phyloP scores from a whole-genome alignment of 306 rosid genomes.

The Corylus heterophylla region DNA sequence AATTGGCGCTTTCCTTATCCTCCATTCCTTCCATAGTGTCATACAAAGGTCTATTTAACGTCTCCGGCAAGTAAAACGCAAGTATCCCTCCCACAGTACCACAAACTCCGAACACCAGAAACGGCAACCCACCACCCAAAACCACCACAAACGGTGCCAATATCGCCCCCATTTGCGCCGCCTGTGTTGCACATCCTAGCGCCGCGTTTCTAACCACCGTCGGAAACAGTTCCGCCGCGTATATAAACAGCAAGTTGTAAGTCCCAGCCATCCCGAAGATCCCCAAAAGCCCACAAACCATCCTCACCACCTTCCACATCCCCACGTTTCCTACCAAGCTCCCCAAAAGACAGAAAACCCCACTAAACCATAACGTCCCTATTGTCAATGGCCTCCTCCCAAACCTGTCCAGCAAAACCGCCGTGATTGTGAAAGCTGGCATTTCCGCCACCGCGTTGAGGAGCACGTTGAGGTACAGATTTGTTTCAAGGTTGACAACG shows the following conservation, averaged over 20 bases:
- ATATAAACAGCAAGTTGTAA: slow-evolving; percentile 73
- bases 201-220: slow-evolving; percentile 92
- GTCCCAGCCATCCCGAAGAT: slow-evolving; percentile 95
- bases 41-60: slow-evolving; percentile 70
- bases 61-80: slow-evolving; percentile 83
- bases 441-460: slow-evolving; percentile 80
- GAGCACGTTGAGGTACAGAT: slow-evolving; percentile 68
- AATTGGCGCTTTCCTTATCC: slow-evolving; percentile 32
- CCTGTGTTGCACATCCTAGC: slow-evolving; percentile 67
- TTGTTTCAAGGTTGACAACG: slow-evolving; percentile 65
- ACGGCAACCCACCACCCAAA: slow-evolving; percentile 68
- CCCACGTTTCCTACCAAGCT: slow-evolving; percentile 43
- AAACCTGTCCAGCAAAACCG: slow-evolving; percentile 53
- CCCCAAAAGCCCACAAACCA: slow-evolving; percentile 74
- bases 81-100: slow-evolving; percentile 65
- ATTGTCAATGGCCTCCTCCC: slow-evolving; percentile 66
- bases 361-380: slow-evolving; percentile 86
- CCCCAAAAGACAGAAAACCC: slow-evolving; percentile 64
- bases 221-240: slow-evolving; percentile 79
- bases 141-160: slow-evolving; percentile 88
- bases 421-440: slow-evolving; percentile 81
- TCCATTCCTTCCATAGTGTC: slow-evolving; percentile 76
- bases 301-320: slow-evolving; percentile 50
- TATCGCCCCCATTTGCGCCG: slow-evolving; percentile 85
- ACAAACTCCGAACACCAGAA: slow-evolving; percentile 63